Base-by-base conservation (phyloP, 2,329 filamentous ascomycete genomes). In the Rachicladosporium sp. region DNA sequence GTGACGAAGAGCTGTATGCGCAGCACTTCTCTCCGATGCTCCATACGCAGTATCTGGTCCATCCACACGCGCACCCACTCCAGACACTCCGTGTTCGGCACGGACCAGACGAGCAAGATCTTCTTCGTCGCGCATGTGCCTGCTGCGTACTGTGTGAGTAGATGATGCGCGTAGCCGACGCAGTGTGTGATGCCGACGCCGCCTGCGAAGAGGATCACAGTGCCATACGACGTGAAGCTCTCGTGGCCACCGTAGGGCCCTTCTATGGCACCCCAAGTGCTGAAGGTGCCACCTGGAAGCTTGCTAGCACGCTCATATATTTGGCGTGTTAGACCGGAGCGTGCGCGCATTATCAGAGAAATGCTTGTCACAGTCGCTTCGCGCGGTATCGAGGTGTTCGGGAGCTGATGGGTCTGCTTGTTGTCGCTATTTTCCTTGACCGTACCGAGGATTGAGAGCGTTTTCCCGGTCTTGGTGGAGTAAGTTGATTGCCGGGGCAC, bases 141-240 rank as follows among this genome's bases (percentile, higher is more conserved):
- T 46, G 79, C 75, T 44, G 71, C 70, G 57, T 74, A 82, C 31
- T 81, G 80, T 4, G 70, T 66, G 21, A 88, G 74, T 1, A 89
- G 71, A 47, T 85, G 75, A 42, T 79, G 76, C 31, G 88, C 73
- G 56, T 84, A 81, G 38, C 80, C 80, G 19, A 87, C 76, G 47
- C 82, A 80, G 51, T 89, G 82, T 1, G 83, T 86, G 51, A 89
- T 83, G 46, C 83, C 83, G 9, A 88, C 80, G 51, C 83, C 83
- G 42, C 82, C 83, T 0, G 83, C 83, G 55, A 89, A 84, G 31
- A 89, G 71, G 58, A 88, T 74, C 23, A 82, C 77, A 0, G 81
- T 86, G 47, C 83, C 83, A 59, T 86, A 88, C 1, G 80, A 85
- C 44, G 78, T 70, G 56, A 88, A 70, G 48, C 67, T 69, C 56